Conservation (phyloP, 176 grass and related monocot genomes). For the Raddia distichophylla region DNA sequence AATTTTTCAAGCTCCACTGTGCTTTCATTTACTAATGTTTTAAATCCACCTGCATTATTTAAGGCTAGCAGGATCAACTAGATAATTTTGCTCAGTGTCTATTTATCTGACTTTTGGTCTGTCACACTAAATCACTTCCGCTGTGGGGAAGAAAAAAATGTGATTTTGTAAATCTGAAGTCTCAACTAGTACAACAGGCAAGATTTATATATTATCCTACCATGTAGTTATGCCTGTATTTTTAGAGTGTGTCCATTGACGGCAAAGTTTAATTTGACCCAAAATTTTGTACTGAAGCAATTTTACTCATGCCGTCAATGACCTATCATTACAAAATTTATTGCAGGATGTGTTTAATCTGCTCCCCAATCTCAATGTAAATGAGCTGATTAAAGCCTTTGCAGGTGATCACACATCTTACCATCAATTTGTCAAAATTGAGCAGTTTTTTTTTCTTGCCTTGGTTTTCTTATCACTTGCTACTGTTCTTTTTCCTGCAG, state of each 20-base stretch:
- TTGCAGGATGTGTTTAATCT: constrained; percentile 95
- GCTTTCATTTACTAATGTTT: background rate
- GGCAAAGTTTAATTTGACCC: background rate
- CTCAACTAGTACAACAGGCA: background rate
- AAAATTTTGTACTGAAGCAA: constrained; percentile 7
- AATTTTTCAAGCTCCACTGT: background rate
- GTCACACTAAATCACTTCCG: background rate
- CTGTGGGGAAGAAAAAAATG: background rate
- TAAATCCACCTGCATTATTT: constrained; percentile 11
- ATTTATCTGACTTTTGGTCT: background rate
- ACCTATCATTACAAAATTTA: constrained; percentile 6
- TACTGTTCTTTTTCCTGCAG: constrained; percentile 50
- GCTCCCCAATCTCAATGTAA: constrained; percentile 92
- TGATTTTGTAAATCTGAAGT: background rate
- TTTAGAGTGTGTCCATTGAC: background rate
- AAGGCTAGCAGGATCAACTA: background rate
- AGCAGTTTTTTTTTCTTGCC: background rate
- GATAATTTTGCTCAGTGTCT: background rate
- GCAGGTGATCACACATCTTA: constrained; percentile 61
- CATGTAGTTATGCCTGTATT: background rate
- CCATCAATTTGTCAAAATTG: background rate
- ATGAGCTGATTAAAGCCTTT: constrained; percentile 93
- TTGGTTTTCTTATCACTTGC: constrained; percentile 12
- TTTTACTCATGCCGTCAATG: background rate
- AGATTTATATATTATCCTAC: constrained; percentile 17